Evolutionary conservation across 1,284 basidiomycete species (phyloP), one percentile per base, ranked within the genome.

Genomic region (Coriolopsis trogii): DNA sequence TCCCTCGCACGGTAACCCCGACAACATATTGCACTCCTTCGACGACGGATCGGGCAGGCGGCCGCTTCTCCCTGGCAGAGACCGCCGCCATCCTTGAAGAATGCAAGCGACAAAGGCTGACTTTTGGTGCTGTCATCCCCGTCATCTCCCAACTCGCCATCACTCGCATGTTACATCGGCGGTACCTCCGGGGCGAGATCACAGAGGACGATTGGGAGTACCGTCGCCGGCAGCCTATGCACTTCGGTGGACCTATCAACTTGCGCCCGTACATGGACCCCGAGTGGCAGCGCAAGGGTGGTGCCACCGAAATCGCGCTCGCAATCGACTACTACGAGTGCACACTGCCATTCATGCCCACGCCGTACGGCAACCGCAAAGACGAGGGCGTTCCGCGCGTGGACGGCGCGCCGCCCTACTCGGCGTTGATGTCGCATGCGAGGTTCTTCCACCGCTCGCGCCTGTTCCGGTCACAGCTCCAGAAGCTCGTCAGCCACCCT

Each of bases 81-180:
- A 71, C 67, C 1, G 46, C 34, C 9, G 26, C 36, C 1, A 64
- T 78, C 41, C 60, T 76, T 0, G 41, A 56, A 4, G 68, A 58
- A 21, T 84, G 82, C 55, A 74, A 74, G 29, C 60, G 65, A 28
- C 64, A 76, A 15, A 59, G 63, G 3, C 49, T 84, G 23, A 82
- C 81, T 0, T 78, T 85, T 28, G 80, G 82, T 7, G 74, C 76
- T 43, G 79, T 73, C 2, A 75, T 74, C 30, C 73, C 77, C 8
- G 70, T 79, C 4, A 66, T 84, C 24, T 74, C 70, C 3, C 84
- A 86, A 60, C 68, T 83, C n/a, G 80, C 79, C 0, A 66, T 80
- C 42, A 70, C 81, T 9, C 78, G 82, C 0, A 62, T 84, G 6
- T 69, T 85, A 18, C 75, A 77, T 46, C 72, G 75, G 38, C 72